Conservation (phyloP, 192 early-diverging fungal genomes). For the Diversispora eburnea region DNA sequence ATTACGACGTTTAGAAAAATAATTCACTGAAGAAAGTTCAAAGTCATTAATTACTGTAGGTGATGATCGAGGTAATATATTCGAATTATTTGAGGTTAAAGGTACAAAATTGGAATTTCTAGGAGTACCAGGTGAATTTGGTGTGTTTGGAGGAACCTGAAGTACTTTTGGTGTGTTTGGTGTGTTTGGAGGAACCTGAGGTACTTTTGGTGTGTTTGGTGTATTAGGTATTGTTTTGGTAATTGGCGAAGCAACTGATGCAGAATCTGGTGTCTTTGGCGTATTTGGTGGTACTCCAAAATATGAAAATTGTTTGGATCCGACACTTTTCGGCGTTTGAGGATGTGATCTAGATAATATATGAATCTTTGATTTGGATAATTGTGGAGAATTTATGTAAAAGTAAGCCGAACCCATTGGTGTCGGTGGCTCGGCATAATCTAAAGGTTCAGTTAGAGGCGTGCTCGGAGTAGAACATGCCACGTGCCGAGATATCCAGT, state of each 20-base stretch:
- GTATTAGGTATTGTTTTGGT: no score
- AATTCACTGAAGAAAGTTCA: no score
- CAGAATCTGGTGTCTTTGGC: neutral
- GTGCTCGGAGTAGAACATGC: neutral
- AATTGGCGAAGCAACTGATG: no score
- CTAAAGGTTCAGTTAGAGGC: conserved; percentile 3
- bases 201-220: neutral
- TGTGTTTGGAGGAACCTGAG: neutral
- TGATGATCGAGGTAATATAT: no score
- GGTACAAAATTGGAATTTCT: no score
- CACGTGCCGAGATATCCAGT: neutral
- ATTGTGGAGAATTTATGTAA: neutral
- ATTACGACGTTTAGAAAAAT: no score
- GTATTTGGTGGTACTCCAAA: neutral
- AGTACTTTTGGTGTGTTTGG: neutral
- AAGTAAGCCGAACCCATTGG: conserved; percentile 21
- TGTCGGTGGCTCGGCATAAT: conserved; percentile 23
- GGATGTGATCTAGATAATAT: neutral
- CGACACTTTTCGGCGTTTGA: neutral
- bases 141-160: neutral
- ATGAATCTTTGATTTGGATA: neutral
- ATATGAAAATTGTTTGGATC: neutral
- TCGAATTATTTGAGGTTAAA: no score
- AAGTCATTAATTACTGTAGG: no score
- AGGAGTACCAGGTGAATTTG: neutral